Conservation (phyloP, 257 asterid genomes). For the Salvia miltiorrhiza region DNA sequence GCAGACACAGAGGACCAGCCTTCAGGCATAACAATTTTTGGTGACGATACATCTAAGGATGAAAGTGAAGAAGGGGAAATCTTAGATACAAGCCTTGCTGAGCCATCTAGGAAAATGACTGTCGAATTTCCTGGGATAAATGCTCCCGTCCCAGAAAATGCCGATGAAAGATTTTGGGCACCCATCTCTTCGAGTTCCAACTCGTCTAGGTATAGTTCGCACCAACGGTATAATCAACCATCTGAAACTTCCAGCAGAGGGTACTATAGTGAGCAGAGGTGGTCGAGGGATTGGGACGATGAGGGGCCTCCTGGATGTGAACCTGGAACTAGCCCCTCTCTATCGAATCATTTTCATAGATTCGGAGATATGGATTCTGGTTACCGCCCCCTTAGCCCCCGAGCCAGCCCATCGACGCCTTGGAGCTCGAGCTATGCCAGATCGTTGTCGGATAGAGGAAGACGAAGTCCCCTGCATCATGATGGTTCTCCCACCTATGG, state of each 20-base stretch:
- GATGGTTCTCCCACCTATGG: slow-evolving; percentile 36
- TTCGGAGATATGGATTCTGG: slow-evolving; percentile 43
- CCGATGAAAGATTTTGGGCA: slow-evolving; percentile 74
- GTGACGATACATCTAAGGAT: slow-evolving; percentile 48
- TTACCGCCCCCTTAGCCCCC: slow-evolving; percentile 38
- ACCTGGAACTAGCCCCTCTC: slow-evolving; percentile 54
- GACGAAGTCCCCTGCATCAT: slow-evolving; percentile 43
- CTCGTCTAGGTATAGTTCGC: slow-evolving; percentile 37
- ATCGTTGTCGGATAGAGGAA: slow-evolving; percentile 57
- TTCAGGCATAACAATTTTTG: slow-evolving; percentile 92
- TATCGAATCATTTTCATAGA: slow-evolving; percentile 42
- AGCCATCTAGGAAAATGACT: slow-evolving; percentile 52
- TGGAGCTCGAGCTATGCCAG: slow-evolving; percentile 59
- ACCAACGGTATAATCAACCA: slow-evolving; percentile 36
- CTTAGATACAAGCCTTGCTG: slow-evolving; percentile 34
- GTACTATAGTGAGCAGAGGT: slow-evolving; percentile 35
- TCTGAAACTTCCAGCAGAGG: slow-evolving; percentile 44
- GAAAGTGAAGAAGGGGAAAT: slow-evolving; percentile 77
- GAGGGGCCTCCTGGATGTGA: slow-evolving; percentile 86
- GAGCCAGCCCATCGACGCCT: slow-evolving; percentile 32
- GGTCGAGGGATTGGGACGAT: slow-evolving; percentile 54
- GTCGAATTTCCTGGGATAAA: slow-evolving; percentile 89
- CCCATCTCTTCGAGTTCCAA: slow-evolving; percentile 31
- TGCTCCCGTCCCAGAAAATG: slow-evolving; percentile 86
- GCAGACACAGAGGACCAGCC: slow-evolving; percentile 66